Base-by-base conservation (phyloP, 192 early-diverging fungal species). In the Cetraspora pellucida region DNA sequence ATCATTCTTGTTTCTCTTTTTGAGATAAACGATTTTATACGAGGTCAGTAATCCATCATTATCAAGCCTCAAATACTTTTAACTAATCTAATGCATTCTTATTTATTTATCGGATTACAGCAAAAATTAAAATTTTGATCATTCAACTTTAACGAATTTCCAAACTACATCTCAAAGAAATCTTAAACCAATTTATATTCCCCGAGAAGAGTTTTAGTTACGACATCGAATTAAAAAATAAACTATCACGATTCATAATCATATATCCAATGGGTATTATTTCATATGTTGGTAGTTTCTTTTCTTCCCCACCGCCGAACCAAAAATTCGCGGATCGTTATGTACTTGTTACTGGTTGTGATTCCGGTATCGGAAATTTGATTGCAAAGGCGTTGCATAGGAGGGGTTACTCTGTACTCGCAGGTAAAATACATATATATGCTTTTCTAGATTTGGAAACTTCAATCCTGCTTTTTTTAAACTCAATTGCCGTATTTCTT, bases 291-390 rank as follows among this genome's bases (percentile, higher is more conserved):
- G 63, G 49, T 44, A 76, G 58, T 16, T 76, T 76, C 11, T 76
- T 76, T 57, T 21, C 61, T 43, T 52, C 74, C 10, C 74, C 63
- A 7, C 46, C 74, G 7, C 63, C 60, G 25, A 76, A 64, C 54
- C 61, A 76, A 66, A 50, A 43, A 44, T 76, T 76, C 54, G 44
- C 64, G 43, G 74, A 76, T 54, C 63, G 74, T 54, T 76, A 63
- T 43, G 74, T 76, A 31, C 63, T 76, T 16, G 63, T 76, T 17
- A 76, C 74, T n/a, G 74, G 74, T 31, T 76, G 74, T 67, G 74
- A 76, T 66, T 54, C 61, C 47, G 63, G 61, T 66, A 66, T 76
- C n/a, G 74, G 74, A 52, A 76, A 66, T 66, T 76, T 65, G 47
- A 65, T 76, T 28, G 74, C 74, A 76, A 76, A 66, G 28, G 61